These are phyloP conservation scores for Brettanomyces nanus DNA, from an alignment of 805 yeast genomes.

Conservation along the genomic window DNA sequence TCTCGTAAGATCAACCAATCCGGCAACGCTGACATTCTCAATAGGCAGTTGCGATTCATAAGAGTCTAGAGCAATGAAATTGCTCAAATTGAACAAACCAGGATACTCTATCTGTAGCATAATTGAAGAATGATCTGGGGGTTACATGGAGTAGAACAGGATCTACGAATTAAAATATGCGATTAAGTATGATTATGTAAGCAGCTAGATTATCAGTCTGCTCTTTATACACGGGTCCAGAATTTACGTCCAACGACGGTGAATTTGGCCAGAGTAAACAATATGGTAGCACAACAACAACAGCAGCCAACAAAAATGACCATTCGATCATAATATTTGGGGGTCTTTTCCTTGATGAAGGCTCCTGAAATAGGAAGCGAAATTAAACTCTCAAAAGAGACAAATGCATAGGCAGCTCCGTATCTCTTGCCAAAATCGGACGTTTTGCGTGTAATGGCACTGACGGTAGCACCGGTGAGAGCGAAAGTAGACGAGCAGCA, in stretches of 20 bases:
- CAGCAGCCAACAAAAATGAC: constrained; percentile 20
- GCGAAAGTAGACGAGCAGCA: constrained; percentile 51
- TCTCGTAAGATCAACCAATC: too few relatives aligned
- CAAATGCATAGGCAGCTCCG: constrained; percentile 58
- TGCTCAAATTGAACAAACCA: constrained; percentile 18
- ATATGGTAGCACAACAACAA: constrained; percentile 10
- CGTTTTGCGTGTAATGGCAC: constrained; percentile 48
- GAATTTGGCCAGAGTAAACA: constrained; percentile 10
- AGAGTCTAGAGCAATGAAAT: constrained; percentile 14
- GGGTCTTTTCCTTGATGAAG: constrained; percentile 26
- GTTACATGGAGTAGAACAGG: neutral
- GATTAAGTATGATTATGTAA: too few relatives aligned
- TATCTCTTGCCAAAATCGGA: constrained; percentile 55
- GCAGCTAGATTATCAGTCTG: too few relatives aligned
- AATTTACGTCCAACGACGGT: constrained; percentile 15
- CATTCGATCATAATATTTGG: constrained; percentile 16
- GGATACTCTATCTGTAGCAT: constrained; percentile 21
- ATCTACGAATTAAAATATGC: neutral
- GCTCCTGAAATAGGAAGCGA: constrained; percentile 43
- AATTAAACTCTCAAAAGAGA: constrained; percentile 41
- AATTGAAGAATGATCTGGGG: neutral
- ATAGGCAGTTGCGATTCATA: too few relatives aligned
- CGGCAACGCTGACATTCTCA: constrained; percentile 3
- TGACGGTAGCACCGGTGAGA: constrained; percentile 53
- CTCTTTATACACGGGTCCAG: constrained; percentile 20